Base-by-base conservation (phyloP, 2,329 filamentous ascomycete species). In the Colletotrichum echinochloae region DNA sequence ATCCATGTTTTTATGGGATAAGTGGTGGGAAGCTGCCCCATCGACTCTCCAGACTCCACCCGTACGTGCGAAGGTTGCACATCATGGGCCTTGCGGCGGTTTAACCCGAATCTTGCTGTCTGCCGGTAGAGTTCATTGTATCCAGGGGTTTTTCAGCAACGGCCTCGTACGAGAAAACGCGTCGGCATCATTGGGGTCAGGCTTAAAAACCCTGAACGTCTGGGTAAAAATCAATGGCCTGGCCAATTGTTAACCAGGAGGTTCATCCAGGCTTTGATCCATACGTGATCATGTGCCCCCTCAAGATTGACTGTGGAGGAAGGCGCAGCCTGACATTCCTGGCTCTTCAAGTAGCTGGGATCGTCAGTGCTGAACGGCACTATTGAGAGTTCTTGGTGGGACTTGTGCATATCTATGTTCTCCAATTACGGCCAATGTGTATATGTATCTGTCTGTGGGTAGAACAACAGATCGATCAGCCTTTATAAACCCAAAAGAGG, bases 111-210 rank as follows among this genome's bases (percentile, higher is more conserved):
- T 30, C 56, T 51, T 44, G 57, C 48, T 56, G 51, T 46, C 20
- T 37, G 35, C 56, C 56, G 57, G 18, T 51, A 18, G 55, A 41
- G 30, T 20, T 1, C 28, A 57, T 8, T 44, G 20, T 35, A 60
- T 52, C 28, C 41, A 65, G 39, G 11, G 18, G 44, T 57, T 61
- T 56, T 48, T 20, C 37, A 46, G 28, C 35, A 52, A 46, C 49
- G 37, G 51, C 30, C 46, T 70, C 67, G 67, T 70, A 70, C 67
- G 64, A 70, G 67, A 51, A 33, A 46, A 64, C 41, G 35, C 26
- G 33, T 33, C 11, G 23, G 56, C 37, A 49, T 23, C 61, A 28
- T 44, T 44, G 54, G 61, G 41, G 46, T 33, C 28, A 23, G 48
- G 11, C 11, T 9, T 6, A 28, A 9, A 20, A 23, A 18, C 30